Evolutionary conservation across 805 yeast species (phyloP).

Genomic region (Candida rishiriensis): DNA sequence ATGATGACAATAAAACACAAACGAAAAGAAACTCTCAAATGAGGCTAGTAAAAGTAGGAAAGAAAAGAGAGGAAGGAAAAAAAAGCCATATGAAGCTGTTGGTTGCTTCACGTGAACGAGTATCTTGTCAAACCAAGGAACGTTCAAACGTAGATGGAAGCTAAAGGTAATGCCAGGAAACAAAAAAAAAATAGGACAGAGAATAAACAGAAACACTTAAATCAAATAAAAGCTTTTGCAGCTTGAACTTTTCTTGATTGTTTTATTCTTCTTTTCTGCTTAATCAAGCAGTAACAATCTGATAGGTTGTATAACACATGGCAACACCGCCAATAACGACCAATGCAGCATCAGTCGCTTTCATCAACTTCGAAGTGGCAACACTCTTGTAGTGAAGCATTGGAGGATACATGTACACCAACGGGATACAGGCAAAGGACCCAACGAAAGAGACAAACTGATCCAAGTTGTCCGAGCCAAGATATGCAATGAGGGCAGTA

Average conservation of each 20-base stretch:
- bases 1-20: too few relatives aligned
- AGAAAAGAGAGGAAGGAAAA: too few relatives aligned
- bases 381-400: slow-evolving; percentile 61
- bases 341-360: slow-evolving; percentile 43
- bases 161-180: too few relatives aligned
- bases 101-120: too few relatives aligned
- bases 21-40: too few relatives aligned
- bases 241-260: too few relatives aligned
- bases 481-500: slow-evolving; percentile 56
- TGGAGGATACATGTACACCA: slow-evolving; percentile 84
- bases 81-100: too few relatives aligned
- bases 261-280: not conserved
- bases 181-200: not conserved
- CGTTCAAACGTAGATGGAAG: too few relatives aligned
- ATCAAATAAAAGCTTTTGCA: not conserved
- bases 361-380: slow-evolving; percentile 34
- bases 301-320: slow-evolving; percentile 65
- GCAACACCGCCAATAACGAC: slow-evolving; percentile 54
- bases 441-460: slow-evolving; percentile 77
- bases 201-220: not conserved
- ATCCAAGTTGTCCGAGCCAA: slow-evolving; percentile 68
- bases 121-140: not conserved
- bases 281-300: slow-evolving; percentile 34
- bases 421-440: slow-evolving; percentile 79
- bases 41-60: too few relatives aligned